Evolutionary conservation across 768 basidiomycete genomes (phyloP).

Genomic region (Pleurotus sapidus): DNA sequence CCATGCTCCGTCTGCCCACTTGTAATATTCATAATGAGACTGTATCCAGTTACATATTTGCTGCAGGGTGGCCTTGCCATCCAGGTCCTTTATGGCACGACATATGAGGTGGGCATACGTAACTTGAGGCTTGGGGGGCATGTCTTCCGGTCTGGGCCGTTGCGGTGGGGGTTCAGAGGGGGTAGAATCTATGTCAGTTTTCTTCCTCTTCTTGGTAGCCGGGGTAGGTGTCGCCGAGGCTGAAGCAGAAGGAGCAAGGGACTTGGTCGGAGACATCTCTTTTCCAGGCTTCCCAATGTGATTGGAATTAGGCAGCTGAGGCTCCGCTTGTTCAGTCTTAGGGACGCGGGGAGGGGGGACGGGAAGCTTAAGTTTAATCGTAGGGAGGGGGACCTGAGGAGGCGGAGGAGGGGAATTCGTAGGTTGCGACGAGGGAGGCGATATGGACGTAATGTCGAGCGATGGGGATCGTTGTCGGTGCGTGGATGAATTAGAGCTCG

Average conservation of each 20-base stretch:
- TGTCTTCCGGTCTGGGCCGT: slow-evolving; percentile 64
- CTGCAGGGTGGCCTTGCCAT: slow-evolving; percentile 85
- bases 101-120: slow-evolving; percentile 94
- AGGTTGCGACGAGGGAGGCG: slow-evolving; percentile 77
- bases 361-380: slow-evolving; percentile 35
- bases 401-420: slow-evolving; percentile 71
- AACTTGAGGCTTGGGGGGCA: slow-evolving; percentile 84
- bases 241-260: not conserved
- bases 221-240: slow-evolving; percentile 15
- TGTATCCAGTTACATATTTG: slow-evolving; percentile 93
- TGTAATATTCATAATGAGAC: slow-evolving; percentile 87
- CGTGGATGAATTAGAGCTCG: slow-evolving; percentile 72
- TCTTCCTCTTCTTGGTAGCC: slow-evolving; percentile 73
- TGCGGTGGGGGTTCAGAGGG: slow-evolving; percentile 19
- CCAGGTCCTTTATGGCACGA: slow-evolving; percentile 78
- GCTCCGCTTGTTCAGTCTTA: slow-evolving; percentile 38
- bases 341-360: slow-evolving; percentile 36
- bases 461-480: slow-evolving; percentile 73
- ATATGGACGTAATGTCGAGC: slow-evolving; percentile 78
- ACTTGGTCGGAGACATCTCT: slow-evolving; percentile 17
- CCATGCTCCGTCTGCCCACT: slow-evolving; percentile 85
- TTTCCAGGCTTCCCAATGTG: slow-evolving; percentile 43
- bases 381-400: slow-evolving; percentile 42
- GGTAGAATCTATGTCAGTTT: slow-evolving; percentile 41
- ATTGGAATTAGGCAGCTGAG: slow-evolving; percentile 63